Evolutionary conservation across 108 stramenopile species (phyloP).

Genomic region (Seminavis robusta): DNA sequence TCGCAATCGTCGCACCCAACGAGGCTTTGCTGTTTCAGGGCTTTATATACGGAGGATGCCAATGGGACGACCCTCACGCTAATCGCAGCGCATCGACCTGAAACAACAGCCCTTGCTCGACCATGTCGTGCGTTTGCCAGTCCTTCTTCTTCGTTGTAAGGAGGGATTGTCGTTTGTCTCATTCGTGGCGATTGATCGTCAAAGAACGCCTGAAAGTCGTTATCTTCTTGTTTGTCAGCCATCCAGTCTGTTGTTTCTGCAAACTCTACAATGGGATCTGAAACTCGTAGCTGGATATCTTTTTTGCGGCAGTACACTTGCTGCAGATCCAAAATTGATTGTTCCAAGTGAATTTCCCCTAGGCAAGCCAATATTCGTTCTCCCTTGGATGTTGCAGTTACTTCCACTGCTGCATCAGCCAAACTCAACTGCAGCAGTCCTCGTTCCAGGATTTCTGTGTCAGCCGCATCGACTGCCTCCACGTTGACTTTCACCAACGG

Average conservation of each 20-base stretch:
- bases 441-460: conserved; percentile 63
- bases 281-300: conserved; percentile 66
- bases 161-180: conserved; percentile 76
- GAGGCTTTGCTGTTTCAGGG: conserved; percentile 36
- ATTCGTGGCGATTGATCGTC: conserved; percentile 32
- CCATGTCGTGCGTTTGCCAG: conserved; percentile 56
- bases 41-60: conserved; percentile 33
- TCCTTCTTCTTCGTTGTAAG: conserved; percentile 87
- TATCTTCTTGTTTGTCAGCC: conserved; percentile 59
- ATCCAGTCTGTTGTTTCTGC: conserved; percentile 86
- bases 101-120: conserved; percentile 60
- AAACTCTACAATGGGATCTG: conserved; percentile 86
- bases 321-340: conserved; percentile 77
- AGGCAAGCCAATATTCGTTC: conserved; percentile 79
- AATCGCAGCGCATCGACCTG: conserved; percentile 71
- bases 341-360: conserved; percentile 87
- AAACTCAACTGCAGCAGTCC: conserved; percentile 70
- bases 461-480: conserved; percentile 65
- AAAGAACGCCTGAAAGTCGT: conserved; percentile 29
- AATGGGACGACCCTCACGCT: conserved; percentile 69
- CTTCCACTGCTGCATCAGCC: conserved; percentile 84
- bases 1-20: conserved; percentile 22
- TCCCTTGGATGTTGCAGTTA: conserved; percentile 80
- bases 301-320: conserved; percentile 59
- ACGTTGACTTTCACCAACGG: conserved; percentile 90